These are phyloP conservation scores for Colletotrichum costaricense DNA, from an alignment of 2,329 filamentous ascomycete genomes.

Conservation along the genomic window DNA sequence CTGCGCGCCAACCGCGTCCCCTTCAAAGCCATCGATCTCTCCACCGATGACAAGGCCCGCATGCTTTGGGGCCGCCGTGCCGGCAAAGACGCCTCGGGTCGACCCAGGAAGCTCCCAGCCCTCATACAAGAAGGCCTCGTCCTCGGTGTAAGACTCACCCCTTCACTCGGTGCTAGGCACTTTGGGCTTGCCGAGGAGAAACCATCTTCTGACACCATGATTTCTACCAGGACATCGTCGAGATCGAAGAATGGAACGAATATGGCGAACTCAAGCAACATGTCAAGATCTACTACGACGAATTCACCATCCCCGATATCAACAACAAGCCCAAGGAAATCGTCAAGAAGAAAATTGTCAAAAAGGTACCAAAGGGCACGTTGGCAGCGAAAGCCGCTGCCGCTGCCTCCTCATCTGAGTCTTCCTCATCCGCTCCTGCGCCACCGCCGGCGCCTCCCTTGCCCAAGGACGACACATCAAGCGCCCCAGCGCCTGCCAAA, in stretches of 20 bases:
- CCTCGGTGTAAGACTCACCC: constrained; percentile 76
- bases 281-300: constrained; percentile 76
- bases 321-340: constrained; percentile 61
- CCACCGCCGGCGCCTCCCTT: constrained; percentile 44
- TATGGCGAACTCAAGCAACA: constrained; percentile 94
- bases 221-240: constrained; percentile 79
- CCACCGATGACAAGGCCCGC: constrained; percentile 88
- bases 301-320: constrained; percentile 68
- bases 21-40: constrained; percentile 92
- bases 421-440: constrained; percentile 41
- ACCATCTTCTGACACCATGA: background rate
- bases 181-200: background rate
- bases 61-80: constrained; percentile 89
- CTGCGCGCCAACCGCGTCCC: constrained; percentile 93
- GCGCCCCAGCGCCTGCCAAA: constrained; percentile 9
- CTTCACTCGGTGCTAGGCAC: background rate
- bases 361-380: constrained; percentile 33
- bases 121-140: constrained; percentile 89
- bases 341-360: constrained; percentile 40
- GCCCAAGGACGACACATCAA: constrained; percentile 36
- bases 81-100: constrained; percentile 74
- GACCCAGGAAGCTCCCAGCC: constrained; percentile 82
- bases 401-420: constrained; percentile 19
- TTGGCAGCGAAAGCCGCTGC: constrained; percentile 9
- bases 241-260: constrained; percentile 99